Evolutionary conservation across 768 basidiomycete species (phyloP), one percentile per base, ranked within the genome.

Genomic region (Serpula lacrymans): DNA sequence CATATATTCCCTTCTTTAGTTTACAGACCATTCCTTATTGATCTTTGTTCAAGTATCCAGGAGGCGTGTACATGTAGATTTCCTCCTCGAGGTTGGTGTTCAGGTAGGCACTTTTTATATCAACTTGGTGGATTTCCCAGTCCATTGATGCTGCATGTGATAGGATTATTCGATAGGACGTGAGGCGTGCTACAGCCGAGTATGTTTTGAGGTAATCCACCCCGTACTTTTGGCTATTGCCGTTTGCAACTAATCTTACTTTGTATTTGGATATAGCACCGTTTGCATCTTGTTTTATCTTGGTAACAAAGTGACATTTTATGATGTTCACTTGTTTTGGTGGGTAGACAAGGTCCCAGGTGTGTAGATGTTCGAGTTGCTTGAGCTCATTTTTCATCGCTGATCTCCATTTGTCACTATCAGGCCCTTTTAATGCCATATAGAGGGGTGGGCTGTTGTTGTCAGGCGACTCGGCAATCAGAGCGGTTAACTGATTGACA

Each of bases 61-160:
- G 60, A 1, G 70, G 68, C 34, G 65, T 60, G 8, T 57, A 25
- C 69, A 77, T 73, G 54, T 67, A 76, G 28, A 77, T 69, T 1
- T 45, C 24, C 27, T 65, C 57, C 18, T 56, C 55, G 20, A 75
- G 59, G 16, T 63, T 50, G 2, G 61, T 55, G 38, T 63, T 69
- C 0, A 77, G 59, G 47, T 64, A 75, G 0, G 68, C 69, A 0
- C 54, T 54, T 23, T 67, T 68, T 13, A 77, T 60, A 47, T 79
- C 69, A 7, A 74, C 51, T 34, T 58, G 57, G 14, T 68, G 48
- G 5, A 76, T 32, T 5, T 72, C 53, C 44, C 64, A 64, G 20
- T 60, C 46, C 6, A 62, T 32, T 1, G 35, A 32, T 0, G 37
- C 39, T 0, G 34, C 36, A 23, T 39, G 16, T 11, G 43, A 37